Percentiles rank a stretch among this genome's conserved stretches.
These are phyloP conservation scores for Geotrichum europaeum DNA, from an alignment of 1,139 yeast species.

Conservation along the genomic window DNA sequence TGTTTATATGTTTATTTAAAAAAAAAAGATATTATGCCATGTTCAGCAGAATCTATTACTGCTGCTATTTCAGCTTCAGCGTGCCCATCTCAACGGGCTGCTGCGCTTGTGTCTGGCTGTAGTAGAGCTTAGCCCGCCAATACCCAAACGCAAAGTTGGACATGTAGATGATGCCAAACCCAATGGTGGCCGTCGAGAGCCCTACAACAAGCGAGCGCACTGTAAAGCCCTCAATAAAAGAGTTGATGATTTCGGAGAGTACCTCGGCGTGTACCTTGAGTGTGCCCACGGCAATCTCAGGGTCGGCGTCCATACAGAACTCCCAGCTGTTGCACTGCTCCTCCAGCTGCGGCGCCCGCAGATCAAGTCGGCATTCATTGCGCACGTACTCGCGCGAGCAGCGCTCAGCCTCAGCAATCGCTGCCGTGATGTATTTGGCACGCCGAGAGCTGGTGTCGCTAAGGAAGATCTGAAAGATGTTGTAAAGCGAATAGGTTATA, in stretches of 20 bases:
- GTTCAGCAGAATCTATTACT: background rate
- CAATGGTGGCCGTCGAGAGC: slow-evolving; percentile 29
- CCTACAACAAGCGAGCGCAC: slow-evolving; percentile 57
- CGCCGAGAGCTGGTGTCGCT: slow-evolving; percentile 3
- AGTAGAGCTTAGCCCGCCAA: slow-evolving; percentile 28
- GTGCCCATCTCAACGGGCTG: background rate
- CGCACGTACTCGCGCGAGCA: slow-evolving; percentile 64
- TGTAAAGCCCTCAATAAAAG: slow-evolving; percentile 62
- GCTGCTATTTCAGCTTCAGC: slow-evolving; percentile 7
- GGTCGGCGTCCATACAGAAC: slow-evolving; percentile 41
- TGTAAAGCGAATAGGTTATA: slow-evolving; percentile 4
- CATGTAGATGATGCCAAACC: slow-evolving; percentile 33
- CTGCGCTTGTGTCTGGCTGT: background rate
- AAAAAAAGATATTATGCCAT: background rate
- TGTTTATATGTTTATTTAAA: background rate
- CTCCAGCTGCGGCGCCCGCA: slow-evolving; percentile 60
- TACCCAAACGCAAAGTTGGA: slow-evolving; percentile 42
- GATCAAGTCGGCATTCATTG: slow-evolving; percentile 54
- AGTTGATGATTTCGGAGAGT: slow-evolving; percentile 68
- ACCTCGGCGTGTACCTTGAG: slow-evolving; percentile 48
- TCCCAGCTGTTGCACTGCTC: slow-evolving; percentile 65
- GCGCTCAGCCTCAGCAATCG: slow-evolving; percentile 12
- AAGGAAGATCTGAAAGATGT: slow-evolving; percentile 3
- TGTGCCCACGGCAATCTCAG: slow-evolving; percentile 10
- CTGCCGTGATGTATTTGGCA: slow-evolving; percentile 1